These are phyloP conservation scores for Planoprotostelium fungivorum DNA, from an alignment of 78 protist species.

Conservation along the genomic window DNA sequence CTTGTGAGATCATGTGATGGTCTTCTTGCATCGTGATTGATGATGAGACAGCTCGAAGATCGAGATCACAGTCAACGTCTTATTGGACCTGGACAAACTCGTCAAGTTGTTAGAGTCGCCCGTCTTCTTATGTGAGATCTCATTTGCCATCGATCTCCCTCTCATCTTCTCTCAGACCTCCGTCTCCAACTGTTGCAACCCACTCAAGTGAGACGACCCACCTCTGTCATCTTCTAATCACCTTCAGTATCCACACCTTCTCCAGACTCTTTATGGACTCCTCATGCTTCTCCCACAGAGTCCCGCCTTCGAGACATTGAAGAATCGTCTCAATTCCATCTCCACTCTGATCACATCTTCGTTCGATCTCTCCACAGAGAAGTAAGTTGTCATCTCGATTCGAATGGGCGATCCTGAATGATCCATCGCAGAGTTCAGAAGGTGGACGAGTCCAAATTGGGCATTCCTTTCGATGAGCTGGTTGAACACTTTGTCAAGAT, in stretches of 20 bases:
- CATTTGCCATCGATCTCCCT: background rate
- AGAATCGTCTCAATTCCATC: slow-evolving; percentile 48
- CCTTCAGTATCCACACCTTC: slow-evolving; percentile 64
- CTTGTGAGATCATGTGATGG: slow-evolving; percentile 13
- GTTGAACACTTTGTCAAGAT: background rate
- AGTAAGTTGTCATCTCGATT: slow-evolving; percentile 12
- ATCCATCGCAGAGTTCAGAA: too few species aligned
- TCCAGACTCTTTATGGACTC: slow-evolving; percentile 86
- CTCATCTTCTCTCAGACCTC: background rate
- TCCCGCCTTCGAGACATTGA: slow-evolving; percentile 72
- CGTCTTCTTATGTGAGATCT: slow-evolving; percentile 63
- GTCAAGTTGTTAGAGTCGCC: slow-evolving; percentile 93
- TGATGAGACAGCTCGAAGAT: slow-evolving; percentile 35
- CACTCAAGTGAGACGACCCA: slow-evolving; percentile 22
- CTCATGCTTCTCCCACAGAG: slow-evolving; percentile 97
- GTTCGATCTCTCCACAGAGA: slow-evolving; percentile 36
- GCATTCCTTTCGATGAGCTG: background rate
- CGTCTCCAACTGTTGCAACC: slow-evolving; percentile 61
- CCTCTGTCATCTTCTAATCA: background rate
- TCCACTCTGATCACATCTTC: slow-evolving; percentile 62
- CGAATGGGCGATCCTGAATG: too few species aligned
- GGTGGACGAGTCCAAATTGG: background rate
- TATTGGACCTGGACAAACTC: slow-evolving; percentile 90
- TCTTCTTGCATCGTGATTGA: background rate
- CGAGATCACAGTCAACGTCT: slow-evolving; percentile 78